phyloP scores from a whole-genome alignment of 1,284 basidiomycete genomes.

The Pholiota adiposa region DNA sequence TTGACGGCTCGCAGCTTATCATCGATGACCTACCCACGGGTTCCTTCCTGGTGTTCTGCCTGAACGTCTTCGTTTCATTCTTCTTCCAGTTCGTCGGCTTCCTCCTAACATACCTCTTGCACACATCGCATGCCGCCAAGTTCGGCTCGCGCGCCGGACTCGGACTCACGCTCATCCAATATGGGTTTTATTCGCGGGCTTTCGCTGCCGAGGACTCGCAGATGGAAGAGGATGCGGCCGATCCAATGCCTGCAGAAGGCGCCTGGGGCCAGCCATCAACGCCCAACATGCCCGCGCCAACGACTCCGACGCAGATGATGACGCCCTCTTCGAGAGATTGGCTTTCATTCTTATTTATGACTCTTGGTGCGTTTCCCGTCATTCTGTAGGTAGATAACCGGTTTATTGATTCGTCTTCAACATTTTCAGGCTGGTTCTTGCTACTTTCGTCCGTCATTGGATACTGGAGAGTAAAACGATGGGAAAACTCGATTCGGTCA shows the following conservation, averaged over 20 bases:
- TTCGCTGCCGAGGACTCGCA: slow-evolving; percentile 27
- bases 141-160: slow-evolving; percentile 94
- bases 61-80: slow-evolving; percentile 87
- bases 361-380: slow-evolving; percentile 57
- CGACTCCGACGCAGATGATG: slow-evolving; percentile 14
- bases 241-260: slow-evolving; percentile 5
- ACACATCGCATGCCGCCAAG: slow-evolving; percentile 94
- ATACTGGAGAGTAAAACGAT: slow-evolving; percentile 86
- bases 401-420: slow-evolving; percentile 9
- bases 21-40: slow-evolving; percentile 80
- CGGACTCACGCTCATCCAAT: slow-evolving; percentile 93
- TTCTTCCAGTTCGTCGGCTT: slow-evolving; percentile 98
- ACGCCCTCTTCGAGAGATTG: slow-evolving; percentile 66
- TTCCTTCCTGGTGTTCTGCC: slow-evolving; percentile 68
- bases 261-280: slow-evolving; percentile 13
- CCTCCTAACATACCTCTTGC: slow-evolving; percentile 91
- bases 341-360: slow-evolving; percentile 92
- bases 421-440: slow-evolving; percentile 80
- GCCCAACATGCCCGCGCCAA: slow-evolving; percentile 10
- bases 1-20: slow-evolving; percentile 65
- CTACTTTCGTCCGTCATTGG: slow-evolving; percentile 79
- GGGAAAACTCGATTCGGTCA: slow-evolving; percentile 67
- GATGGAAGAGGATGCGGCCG: slow-evolving; percentile 9
- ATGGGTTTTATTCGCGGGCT: slow-evolving; percentile 66
- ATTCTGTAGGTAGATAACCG: slow-evolving; percentile 7